A percentile compares a stretch with the other conserved stretches of the same genome.
phyloP scores from a whole-genome alignment of 148 eudicot species.

The Rhododendron henanense region DNA sequence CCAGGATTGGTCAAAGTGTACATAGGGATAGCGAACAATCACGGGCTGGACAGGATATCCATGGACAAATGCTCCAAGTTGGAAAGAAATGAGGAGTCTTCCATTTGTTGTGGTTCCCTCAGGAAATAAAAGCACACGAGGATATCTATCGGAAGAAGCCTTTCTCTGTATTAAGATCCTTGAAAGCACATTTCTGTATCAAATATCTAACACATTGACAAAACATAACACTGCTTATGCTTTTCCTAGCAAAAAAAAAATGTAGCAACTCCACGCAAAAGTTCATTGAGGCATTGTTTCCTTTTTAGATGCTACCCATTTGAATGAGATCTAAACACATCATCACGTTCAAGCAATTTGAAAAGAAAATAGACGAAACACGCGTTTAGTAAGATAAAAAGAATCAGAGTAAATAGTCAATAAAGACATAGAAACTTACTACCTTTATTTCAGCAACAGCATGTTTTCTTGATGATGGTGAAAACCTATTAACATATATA shows the following conservation, averaged over 20 bases:
- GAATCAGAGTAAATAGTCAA: not conserved
- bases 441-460: constrained; percentile 96
- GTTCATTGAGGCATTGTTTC: not conserved
- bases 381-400: not conserved
- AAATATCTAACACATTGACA: constrained; percentile 75
- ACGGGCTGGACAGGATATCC: constrained; percentile 89
- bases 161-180: constrained; percentile 98
- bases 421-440: constrained; percentile 24
- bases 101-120: constrained; percentile 98
- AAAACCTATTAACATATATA: constrained; percentile 86
- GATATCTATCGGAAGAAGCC: constrained; percentile 74
- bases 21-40: constrained; percentile 77
- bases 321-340: not conserved
- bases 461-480: constrained; percentile 74
- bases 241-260: not conserved
- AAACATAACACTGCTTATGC: constrained; percentile 22
- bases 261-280: not conserved
- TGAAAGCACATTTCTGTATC: constrained; percentile 92
- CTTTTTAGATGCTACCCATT: too few relatives aligned
- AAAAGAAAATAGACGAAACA: not conserved
- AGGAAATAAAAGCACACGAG: constrained; percentile 89
- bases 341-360: not conserved
- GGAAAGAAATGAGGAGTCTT: constrained; percentile 74
- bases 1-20: constrained; percentile 97
- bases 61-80: constrained; percentile 94